phyloP scores from a whole-genome alignment of 2,329 filamentous ascomycete genomes.

The Phialemoniopsis sp. region DNA sequence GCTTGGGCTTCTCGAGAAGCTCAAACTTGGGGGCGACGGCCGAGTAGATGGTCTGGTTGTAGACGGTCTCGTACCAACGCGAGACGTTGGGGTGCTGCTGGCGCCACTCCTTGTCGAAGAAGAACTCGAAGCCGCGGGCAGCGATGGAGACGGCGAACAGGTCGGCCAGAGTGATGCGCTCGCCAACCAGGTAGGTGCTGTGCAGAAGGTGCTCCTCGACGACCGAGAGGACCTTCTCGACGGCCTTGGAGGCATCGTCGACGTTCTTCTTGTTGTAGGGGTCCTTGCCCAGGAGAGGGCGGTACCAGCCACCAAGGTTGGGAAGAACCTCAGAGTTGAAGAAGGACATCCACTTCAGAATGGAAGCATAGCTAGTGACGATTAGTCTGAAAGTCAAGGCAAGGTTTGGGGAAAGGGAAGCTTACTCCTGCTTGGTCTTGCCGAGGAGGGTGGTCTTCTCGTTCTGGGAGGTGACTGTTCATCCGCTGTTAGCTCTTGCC shows the following conservation, averaged over 20 bases:
- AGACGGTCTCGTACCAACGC: constrained; percentile 92
- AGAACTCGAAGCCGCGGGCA: constrained; percentile 84
- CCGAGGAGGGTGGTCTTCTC: constrained; percentile 99
- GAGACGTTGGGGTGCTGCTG: constrained; percentile 76
- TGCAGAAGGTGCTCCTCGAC: constrained; percentile 83
- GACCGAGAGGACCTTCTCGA: constrained; percentile 64
- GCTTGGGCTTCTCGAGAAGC: constrained; percentile 79
- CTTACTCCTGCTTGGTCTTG: constrained; percentile 99
- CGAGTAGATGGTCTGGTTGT: constrained; percentile 88
- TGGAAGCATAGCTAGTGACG: constrained; percentile 72
- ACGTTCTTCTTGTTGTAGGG: constrained; percentile 98
- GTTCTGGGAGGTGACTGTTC: constrained; percentile 92
- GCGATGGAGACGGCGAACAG: constrained; percentile 78
- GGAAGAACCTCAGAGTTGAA: constrained; percentile 84
- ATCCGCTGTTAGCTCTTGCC: constrained; percentile 16
- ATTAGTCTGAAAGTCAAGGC: constrained; percentile 16
- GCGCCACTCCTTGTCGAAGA: constrained; percentile 91
- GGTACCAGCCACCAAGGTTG: constrained; percentile 74
- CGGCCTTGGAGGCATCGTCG: constrained; percentile 70
- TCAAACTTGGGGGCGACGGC: constrained; percentile 71
- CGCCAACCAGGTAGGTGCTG: constrained; percentile 96
- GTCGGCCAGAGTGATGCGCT: constrained; percentile 96
- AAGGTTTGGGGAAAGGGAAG: constrained; percentile 7
- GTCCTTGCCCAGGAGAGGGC: constrained; percentile 74
- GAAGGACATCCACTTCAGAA: constrained; percentile 97